Base-by-base conservation (phyloP, 1,284 basidiomycete genomes). In the Apiotrichum domesticum region DNA sequence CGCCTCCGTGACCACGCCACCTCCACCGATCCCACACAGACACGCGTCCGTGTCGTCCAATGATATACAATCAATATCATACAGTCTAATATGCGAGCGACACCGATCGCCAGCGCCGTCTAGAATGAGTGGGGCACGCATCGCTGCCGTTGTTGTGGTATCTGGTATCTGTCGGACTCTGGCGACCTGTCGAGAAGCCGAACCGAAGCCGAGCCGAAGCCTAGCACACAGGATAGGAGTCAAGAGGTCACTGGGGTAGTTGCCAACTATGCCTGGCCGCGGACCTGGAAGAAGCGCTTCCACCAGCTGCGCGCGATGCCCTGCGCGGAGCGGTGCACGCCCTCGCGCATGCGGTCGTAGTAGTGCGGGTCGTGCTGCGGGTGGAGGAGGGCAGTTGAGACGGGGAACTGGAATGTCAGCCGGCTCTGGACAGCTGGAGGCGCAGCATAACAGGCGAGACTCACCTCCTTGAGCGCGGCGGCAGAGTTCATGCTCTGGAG, bases 281-380 rank as follows among this genome's bases (percentile, higher is more conserved):
- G 61, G 13, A 71, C 56, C 63, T 73, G 70, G 69, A 75, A 75
- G 64, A 75, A 75, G 15, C 65, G 63, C 61, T 68, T 71, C 68
- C 69, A 73, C 67, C 68, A 75, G 55, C 66, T 70, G 33, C 73
- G 61, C n/a, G 67, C 69, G 42, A 71, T 64, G 1, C 73, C 73
- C 55, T 69, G 63, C 13, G 62, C 52, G 4, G 68, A 61, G 14
- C 63, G 62, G 51, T 69, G 66, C 10, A 75, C 71, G 41, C 73
- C 73, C 34, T 73, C 67, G 51, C 63, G 56, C 37, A 75, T 67
- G 10, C 73, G 66, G 29, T 64, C 64, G 62, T 72, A 75, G 57
- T 69, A 71, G 46, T 66, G 52, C 15, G 72, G 68, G 59, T 75
- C 73, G 50, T 73, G 66, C 15, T 62, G 51, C 8, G 73, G 73